Conservation (phyloP, 2,329 filamentous ascomycete species). For the Fusarium udum region DNA sequence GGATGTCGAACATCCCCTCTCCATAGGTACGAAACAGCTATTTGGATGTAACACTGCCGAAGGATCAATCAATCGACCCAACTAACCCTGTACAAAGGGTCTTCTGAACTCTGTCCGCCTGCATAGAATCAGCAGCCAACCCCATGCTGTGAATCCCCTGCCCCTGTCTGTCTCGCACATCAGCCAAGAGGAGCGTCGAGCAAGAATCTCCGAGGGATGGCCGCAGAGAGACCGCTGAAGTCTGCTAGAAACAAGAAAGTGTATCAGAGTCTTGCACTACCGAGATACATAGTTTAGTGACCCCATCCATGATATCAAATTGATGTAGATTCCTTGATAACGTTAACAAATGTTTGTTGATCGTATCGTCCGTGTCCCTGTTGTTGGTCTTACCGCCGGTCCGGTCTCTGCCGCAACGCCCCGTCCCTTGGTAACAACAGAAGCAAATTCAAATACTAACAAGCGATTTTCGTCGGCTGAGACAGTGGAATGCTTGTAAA, state of each 20-base stretch:
- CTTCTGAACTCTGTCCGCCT: constrained; percentile 5
- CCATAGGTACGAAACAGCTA: not conserved
- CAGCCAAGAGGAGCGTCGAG: constrained; percentile 15
- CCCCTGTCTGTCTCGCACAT: constrained; percentile 16
- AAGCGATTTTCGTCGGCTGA: constrained; percentile 13
- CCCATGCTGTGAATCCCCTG: constrained; percentile 17
- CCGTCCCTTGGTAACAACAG: not conserved
- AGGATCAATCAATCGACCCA: not conserved
- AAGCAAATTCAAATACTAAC: constrained; percentile 5
- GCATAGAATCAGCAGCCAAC: constrained; percentile 1
- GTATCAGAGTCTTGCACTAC: not conserved
- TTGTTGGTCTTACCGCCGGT: constrained; percentile 15
- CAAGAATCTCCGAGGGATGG: constrained; percentile 31
- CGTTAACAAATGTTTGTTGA: not conserved
- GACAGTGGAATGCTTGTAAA: constrained; percentile 29
- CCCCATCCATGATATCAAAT: not conserved
- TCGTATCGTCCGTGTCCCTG: constrained; percentile 2
- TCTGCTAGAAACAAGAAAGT: constrained; percentile 2
- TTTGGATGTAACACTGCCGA: not conserved
- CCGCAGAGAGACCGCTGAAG: constrained; percentile 19
- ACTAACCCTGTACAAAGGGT: constrained; percentile 28
- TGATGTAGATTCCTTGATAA: not conserved
- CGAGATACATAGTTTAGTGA: not conserved
- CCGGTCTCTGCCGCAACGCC: constrained; percentile 30
- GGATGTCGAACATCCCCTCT: not conserved